phyloP scores from a whole-genome alignment of 139 green algal species.

The Chlamydomonas sphaeroides region DNA sequence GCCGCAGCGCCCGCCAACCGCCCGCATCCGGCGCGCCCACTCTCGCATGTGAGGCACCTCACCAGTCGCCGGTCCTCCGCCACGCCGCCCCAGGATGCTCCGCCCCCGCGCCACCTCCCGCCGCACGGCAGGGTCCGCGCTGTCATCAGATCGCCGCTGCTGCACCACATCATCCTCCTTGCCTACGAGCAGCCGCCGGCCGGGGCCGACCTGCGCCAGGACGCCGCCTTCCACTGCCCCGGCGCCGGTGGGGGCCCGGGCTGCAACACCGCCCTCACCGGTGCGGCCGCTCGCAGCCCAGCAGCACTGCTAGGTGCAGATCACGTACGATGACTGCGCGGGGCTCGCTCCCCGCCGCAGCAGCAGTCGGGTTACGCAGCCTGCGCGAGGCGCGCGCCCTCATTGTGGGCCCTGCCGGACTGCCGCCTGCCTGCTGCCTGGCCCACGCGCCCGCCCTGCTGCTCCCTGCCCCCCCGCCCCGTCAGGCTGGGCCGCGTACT shows the following conservation, averaged over 20 bases:
- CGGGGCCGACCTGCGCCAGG: neutral
- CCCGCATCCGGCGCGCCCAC: no score
- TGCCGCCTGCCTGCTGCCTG: neutral
- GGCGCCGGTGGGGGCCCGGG: neutral
- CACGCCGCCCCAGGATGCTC: no score
- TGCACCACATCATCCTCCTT: conserved; percentile 41
- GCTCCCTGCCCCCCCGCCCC: conserved; percentile 8
- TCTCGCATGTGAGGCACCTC: no score
- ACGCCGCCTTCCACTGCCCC: neutral
- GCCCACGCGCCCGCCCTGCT: no score
- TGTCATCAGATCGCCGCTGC: neutral
- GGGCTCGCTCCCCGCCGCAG: no score
- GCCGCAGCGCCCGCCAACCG: no score
- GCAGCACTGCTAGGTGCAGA: no score
- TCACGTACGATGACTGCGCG: no score
- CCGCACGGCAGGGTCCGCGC: neutral
- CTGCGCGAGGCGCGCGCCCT: no score
- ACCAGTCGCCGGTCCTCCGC: no score
- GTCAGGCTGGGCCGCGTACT: neutral
- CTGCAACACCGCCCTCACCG: conserved; percentile 8
- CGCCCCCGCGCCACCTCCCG: no score
- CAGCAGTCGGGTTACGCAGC: neutral
- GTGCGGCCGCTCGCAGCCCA: neutral
- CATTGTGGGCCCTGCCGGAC: no score
- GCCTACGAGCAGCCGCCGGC: conserved; percentile 5